Evolutionary conservation across 805 yeast genomes (phyloP).

Genomic region (Nakazawaea populi): DNA sequence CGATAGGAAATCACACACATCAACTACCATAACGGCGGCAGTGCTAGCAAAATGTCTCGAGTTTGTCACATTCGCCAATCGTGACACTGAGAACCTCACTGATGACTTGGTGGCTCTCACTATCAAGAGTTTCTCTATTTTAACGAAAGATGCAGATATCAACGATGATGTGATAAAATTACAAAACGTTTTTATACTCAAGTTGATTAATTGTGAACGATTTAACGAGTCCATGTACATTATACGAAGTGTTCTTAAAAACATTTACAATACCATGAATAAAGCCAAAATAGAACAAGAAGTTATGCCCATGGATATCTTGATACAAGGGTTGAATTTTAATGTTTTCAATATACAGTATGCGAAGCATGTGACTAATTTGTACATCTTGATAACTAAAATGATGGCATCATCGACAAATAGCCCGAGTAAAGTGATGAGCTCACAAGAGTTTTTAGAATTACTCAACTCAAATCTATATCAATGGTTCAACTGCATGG

Average conservation of each 20-base stretch:
- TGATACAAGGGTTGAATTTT: background rate
- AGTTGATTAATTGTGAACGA: background rate
- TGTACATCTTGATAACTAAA: background rate
- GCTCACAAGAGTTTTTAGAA: background rate
- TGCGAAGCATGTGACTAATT: background rate
- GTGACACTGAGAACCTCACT: background rate
- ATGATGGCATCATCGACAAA: background rate
- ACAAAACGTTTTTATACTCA: background rate
- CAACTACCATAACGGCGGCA: background rate
- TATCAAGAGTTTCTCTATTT: background rate
- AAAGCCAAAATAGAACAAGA: background rate
- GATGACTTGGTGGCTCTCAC: background rate
- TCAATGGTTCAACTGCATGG: constrained; percentile 12
- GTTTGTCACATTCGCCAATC: background rate
- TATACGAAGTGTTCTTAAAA: background rate
- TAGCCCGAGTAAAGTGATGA: background rate
- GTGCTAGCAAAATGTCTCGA: background rate
- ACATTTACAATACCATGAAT: background rate
- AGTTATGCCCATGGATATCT: background rate
- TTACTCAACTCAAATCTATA: constrained; percentile 4
- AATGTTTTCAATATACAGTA: constrained; percentile 2
- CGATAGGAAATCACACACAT: background rate
- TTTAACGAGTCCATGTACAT: background rate
- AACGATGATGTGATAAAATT: background rate
- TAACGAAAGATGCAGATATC: background rate